Percentiles rank a stretch among this genome's conserved stretches.
phyloP scores from a whole-genome alignment of 768 basidiomycete species.

The Mycena leptocephala region DNA sequence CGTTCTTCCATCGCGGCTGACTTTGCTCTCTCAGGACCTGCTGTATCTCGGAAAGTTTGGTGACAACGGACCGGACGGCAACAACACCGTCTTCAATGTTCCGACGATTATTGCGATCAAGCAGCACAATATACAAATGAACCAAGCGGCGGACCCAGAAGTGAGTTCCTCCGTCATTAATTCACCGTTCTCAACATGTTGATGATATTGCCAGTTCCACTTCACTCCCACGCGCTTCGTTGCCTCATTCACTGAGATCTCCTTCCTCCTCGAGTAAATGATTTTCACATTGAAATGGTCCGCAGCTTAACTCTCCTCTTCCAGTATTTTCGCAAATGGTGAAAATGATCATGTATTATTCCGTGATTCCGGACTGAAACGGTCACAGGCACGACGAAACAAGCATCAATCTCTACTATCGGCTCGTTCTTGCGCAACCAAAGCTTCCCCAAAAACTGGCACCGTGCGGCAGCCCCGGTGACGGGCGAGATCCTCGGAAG shows the following conservation, averaged over 20 bases:
- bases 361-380: background rate
- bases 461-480: constrained; percentile 19
- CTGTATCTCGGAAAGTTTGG: constrained; percentile 27
- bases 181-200: too few relatives aligned
- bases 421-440: constrained; percentile 34
- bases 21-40: constrained; percentile 22
- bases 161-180: too few relatives aligned
- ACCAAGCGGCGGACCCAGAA: too few relatives aligned
- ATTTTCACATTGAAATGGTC: constrained; percentile 10
- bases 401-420: constrained; percentile 25
- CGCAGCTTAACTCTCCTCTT: constrained; percentile 14
- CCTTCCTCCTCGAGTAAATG: constrained; percentile 11
- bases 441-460: constrained; percentile 30
- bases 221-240: constrained; percentile 15
- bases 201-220: too few relatives aligned
- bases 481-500: background rate
- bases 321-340: constrained; percentile 23
- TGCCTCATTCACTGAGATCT: constrained; percentile 11
- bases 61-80: too few relatives aligned
- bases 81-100: constrained; percentile 28
- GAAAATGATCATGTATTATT: constrained; percentile 9
- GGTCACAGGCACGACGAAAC: too few relatives aligned
- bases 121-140: constrained; percentile 26
- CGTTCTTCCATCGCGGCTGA: constrained; percentile 6
- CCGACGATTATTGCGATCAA: constrained; percentile 30